A percentile compares a stretch with the other conserved stretches of the same genome.
Conservation (phyloP, 257 asterid species). For the Capsicum pubescens region DNA sequence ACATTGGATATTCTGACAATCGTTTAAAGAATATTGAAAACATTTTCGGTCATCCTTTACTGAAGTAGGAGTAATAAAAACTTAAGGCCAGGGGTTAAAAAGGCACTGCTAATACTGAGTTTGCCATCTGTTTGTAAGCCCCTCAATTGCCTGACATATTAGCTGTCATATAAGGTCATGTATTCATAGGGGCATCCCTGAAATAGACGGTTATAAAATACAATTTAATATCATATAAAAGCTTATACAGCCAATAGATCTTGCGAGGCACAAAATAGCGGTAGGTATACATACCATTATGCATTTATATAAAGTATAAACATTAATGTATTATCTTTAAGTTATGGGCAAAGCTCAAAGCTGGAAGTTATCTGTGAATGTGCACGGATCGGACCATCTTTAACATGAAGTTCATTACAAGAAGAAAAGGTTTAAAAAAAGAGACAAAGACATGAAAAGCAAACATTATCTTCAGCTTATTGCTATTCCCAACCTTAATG, state of each 20-base stretch:
- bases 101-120: neutral
- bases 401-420: neutral
- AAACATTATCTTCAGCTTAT: neutral
- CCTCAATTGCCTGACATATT: neutral
- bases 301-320: neutral
- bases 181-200: neutral
- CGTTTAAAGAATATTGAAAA: neutral
- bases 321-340: neutral
- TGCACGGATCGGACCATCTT: neutral
- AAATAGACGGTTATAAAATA: neutral
- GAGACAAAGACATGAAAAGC: neutral
- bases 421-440: neutral
- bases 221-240: conserved; percentile 1
- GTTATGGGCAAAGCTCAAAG: neutral
- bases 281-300: neutral
- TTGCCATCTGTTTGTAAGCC: neutral
- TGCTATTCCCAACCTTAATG: neutral
- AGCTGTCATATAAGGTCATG: neutral
- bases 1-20: neutral
- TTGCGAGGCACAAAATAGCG: neutral
- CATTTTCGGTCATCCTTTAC: neutral
- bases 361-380: neutral
- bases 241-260: neutral
- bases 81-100: neutral
- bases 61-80: neutral